Evolutionary conservation across 345 rosid genomes (phyloP), one percentile per base, ranked within the genome.

Genomic region (Moricandia moricandioides): DNA sequence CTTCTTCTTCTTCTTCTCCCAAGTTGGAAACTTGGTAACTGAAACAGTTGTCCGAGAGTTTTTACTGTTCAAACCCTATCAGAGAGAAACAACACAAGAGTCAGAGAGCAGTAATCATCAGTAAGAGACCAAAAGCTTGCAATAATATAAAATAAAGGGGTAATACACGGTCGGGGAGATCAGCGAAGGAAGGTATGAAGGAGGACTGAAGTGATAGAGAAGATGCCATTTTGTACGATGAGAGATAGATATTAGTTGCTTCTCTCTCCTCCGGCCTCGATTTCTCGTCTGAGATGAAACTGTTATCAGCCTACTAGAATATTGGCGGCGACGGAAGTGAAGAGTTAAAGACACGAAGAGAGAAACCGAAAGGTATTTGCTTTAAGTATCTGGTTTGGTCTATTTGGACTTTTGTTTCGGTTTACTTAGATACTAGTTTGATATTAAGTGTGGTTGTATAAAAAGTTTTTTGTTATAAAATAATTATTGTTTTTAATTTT

Each of bases 41-140:
- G 75, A 78, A 54, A 80, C 67, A 73, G 62, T 72, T 49, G 34
- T 17, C 0, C 79, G 69, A 26, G 63, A 45, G 40, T 63, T 76
- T 60, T 62, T 69, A 64, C 62, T 39, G 47, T 39, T 2, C 10
- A 64, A 71, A 67, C 71, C 88, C 95, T 91, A 21, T 60, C 51
- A 78, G 64, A 60, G 3, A 67, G 64, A 16, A 69, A 27, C 47
- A 12, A 75, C 51, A 67, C 49, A n/a, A n/a, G 31, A 73, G 29
- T 61, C 29, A 52, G 33, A 70, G 29, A 58, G 0, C 8, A 27
- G 16, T 16, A 60, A 4, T 27, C 45, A 63, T 6, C 65, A 76
- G 21, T 30, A 14, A 60, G 55, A 14, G 16, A 57, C 10, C 31
- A 30, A 51, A 67, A 67, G 10, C 12, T 26, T 33, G 8, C 3